Evolutionary conservation across 1,139 yeast genomes (phyloP).

Genomic region (Candida sp.): DNA sequence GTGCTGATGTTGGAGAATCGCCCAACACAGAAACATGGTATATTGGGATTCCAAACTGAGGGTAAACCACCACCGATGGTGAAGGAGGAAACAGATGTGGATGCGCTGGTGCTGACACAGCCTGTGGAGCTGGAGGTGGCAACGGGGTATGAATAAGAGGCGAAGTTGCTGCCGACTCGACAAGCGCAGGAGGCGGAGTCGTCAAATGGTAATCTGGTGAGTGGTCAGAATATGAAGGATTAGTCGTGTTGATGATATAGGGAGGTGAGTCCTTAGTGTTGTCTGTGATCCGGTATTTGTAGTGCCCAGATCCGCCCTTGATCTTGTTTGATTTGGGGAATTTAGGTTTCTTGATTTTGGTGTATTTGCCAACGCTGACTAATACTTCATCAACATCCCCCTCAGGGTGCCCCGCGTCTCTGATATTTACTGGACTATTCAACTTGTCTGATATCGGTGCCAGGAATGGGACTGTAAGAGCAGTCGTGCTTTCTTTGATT

Average conservation of each 20-base stretch:
- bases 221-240: not conserved
- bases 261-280: slow-evolving; percentile 2
- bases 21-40: slow-evolving; percentile 2
- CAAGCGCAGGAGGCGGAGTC: not conserved
- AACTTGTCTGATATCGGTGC: slow-evolving; percentile 5
- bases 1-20: not conserved
- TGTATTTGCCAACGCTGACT: slow-evolving; percentile 17
- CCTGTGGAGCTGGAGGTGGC: not conserved
- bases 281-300: slow-evolving; percentile 7
- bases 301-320: slow-evolving; percentile 11
- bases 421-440: not conserved
- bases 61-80: slow-evolving; percentile 5
- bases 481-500: slow-evolving; percentile 2
- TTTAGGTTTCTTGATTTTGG: slow-evolving; percentile 16
- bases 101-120: not conserved
- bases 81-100: not conserved
- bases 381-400: slow-evolving; percentile 6
- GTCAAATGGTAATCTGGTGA: slow-evolving; percentile 2
- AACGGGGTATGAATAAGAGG: slow-evolving; percentile 3
- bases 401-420: not conserved
- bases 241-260: not conserved
- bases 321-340: slow-evolving; percentile 13
- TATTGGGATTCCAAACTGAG: slow-evolving; percentile 6
- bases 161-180: not conserved
- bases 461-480: slow-evolving; percentile 3